Evolutionary conservation across 1,139 yeast species (phyloP).

Genomic region (Suhomyces ambrosiae): DNA sequence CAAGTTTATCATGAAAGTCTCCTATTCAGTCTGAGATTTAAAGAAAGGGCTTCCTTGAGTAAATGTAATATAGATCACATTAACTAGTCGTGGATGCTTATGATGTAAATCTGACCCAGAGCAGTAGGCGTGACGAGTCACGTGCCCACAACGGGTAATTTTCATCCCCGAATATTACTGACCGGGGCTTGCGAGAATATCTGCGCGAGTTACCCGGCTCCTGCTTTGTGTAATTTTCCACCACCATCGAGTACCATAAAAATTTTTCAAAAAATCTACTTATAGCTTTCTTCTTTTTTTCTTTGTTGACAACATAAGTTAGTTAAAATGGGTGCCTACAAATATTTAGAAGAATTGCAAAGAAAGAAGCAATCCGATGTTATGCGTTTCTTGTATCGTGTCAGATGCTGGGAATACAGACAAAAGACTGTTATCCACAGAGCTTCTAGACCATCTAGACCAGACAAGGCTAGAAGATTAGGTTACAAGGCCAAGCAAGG

Average conservation of each 20-base stretch:
- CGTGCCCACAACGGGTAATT: constrained; percentile 1
- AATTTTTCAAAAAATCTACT: constrained; percentile 15
- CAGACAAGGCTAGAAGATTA: constrained; percentile 99
- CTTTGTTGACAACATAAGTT: constrained; percentile 19
- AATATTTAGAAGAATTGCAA: constrained; percentile 98
- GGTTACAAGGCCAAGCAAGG: constrained; percentile 99
- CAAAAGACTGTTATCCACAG: constrained; percentile 99
- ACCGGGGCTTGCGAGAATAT: constrained; percentile 6
- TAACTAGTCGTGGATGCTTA: too few species aligned
- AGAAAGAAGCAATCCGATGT: constrained; percentile 99
- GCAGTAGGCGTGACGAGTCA: background rate
- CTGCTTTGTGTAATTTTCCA: constrained; percentile 8
- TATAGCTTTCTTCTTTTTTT: constrained; percentile 12
- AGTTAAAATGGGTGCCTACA: constrained; percentile 95
- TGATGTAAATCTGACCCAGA: too few species aligned
- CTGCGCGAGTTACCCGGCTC: constrained; percentile 11
- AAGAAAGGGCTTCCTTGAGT: too few species aligned
- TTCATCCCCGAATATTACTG: constrained; percentile 4
- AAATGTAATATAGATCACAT: too few species aligned
- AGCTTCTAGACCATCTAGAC: constrained; percentile 98
- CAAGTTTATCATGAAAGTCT: too few species aligned
- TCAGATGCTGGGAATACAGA: constrained; percentile 99
- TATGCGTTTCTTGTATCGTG: constrained; percentile 97
- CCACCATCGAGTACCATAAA: constrained; percentile 11
- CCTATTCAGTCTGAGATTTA: too few species aligned